phyloP scores from a whole-genome alignment of 2,329 filamentous ascomycete species.

The Neonectria coccinea region DNA sequence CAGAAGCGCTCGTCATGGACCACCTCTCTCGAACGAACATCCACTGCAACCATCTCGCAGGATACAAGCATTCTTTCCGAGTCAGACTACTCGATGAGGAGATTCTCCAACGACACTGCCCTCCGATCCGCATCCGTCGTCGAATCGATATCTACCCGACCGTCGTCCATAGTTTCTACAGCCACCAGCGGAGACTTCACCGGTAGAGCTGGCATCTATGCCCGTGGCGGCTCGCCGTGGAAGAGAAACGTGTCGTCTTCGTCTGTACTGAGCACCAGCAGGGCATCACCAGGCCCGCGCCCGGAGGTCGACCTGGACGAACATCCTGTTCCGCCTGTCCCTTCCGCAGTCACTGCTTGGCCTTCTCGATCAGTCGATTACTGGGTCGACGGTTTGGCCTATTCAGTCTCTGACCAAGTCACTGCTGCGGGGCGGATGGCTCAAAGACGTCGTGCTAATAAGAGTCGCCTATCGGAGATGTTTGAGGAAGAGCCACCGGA shows the following conservation, averaged over 20 bases:
- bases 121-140: slow-evolving; percentile 6
- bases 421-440: slow-evolving; percentile 28
- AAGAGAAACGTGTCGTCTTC: slow-evolving; percentile 19
- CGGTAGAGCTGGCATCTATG: slow-evolving; percentile 2
- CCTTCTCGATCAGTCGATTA: neutral
- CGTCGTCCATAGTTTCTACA: slow-evolving; percentile 22
- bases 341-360: neutral
- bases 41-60: neutral
- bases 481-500: neutral
- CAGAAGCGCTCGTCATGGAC: neutral
- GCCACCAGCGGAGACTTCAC: slow-evolving; percentile 27
- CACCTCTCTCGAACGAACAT: neutral
- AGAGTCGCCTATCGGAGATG: neutral
- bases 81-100: slow-evolving; percentile 1
- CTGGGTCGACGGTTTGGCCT: slow-evolving; percentile 9
- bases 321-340: slow-evolving; percentile 5
- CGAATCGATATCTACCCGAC: slow-evolving; percentile 27
- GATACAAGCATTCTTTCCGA: slow-evolving; percentile 5
- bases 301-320: slow-evolving; percentile 23
- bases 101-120: slow-evolving; percentile 19
- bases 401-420: slow-evolving; percentile 25
- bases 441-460: slow-evolving; percentile 27
- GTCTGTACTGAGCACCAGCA: slow-evolving; percentile 16
- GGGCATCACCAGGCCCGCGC: slow-evolving; percentile 8
- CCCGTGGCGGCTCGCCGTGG: neutral